Evolutionary conservation across 257 asterid genomes (phyloP), one percentile per base, ranked within the genome.

Genomic region (Hygrophila difformis): DNA sequence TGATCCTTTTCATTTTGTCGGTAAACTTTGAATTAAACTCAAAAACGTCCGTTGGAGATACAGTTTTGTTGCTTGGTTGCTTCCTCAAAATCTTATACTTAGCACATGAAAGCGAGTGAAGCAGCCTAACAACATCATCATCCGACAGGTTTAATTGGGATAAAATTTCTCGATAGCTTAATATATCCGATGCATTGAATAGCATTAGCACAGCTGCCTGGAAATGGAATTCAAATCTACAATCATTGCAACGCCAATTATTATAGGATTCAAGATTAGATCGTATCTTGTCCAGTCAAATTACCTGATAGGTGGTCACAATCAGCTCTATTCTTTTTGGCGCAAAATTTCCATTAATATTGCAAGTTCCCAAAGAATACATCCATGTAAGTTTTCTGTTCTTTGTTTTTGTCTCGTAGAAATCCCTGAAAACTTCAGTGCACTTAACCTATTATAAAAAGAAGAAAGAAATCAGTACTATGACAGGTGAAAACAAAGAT

Each of bases 61-160:
- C 71, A 6, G 87, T 78, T 67, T 78, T 86, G 49, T 94, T 78
- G 71, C 56, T 81, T 6, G 99, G 97, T 70, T 91, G 97, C 81
- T 91, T 91, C 57, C 15, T 69, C 62, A 91, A 81, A 60, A 91
- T 91, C 72, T 77, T 91, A 55, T 91, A 81, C 69, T 74, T 91
- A 10, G 99, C 99, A 64, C 99, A 91, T n/a, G 99, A 80, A 56
- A 91, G 94, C 5, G 99, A 87, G 64, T 91, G 99, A 44, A 91
- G 93, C 73, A 83, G 66, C 65, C 99, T 73, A 49, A 87, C 79
- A 60, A 91, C 93, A 62, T 91, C 99, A 42, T 91, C 99, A 63
- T 91, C 97, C 1, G 87, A 65, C 31, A 91, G 70, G 70, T 91
- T 91, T 63, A 91, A 61, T 60, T 91, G 99, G 21, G 76, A 42